These are phyloP conservation scores for Pseudonectria foliicola DNA, from an alignment of 2,329 filamentous ascomycete species.

Conservation along the genomic window DNA sequence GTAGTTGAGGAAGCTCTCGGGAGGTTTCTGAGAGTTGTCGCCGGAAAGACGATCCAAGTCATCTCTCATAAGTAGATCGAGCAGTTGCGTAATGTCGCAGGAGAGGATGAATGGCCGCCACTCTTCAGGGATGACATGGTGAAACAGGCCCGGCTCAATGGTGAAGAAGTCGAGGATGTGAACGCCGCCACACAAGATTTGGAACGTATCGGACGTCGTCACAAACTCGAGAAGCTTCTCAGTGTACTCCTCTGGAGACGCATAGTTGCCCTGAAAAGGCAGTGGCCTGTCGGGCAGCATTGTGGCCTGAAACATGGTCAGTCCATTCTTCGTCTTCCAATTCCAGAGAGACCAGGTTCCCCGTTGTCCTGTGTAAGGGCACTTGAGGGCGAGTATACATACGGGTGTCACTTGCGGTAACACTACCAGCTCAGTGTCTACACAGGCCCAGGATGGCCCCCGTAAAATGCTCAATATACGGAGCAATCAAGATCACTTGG, in stretches of 20 bases:
- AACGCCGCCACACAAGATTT: conserved; percentile 90
- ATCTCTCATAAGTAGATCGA: conserved; percentile 76
- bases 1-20: conserved; percentile 61
- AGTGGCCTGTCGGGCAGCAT: conserved; percentile 51
- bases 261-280: conserved; percentile 65
- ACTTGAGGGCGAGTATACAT: no score
- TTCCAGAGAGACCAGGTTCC: no score
- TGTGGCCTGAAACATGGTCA: conserved; percentile 3
- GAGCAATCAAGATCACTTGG: no score
- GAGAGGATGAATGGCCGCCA: conserved; percentile 75
- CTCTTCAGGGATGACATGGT: conserved; percentile 64
- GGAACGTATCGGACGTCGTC: conserved; percentile 66
- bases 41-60: conserved; percentile 45
- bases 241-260: conserved; percentile 68
- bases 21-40: conserved; percentile 30
- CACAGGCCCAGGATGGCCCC: no score
- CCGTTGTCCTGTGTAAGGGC: no score
- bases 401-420: no score
- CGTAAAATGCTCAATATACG: no score
- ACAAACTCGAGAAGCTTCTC: conserved; percentile 70
- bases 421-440: no score
- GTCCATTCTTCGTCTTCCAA: no score
- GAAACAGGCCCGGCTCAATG: conserved; percentile 73
- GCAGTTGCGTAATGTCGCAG: conserved; percentile 64
- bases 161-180: conserved; percentile 97